phyloP scores from a whole-genome alignment of 1,139 yeast species.

The Candida sp. region DNA sequence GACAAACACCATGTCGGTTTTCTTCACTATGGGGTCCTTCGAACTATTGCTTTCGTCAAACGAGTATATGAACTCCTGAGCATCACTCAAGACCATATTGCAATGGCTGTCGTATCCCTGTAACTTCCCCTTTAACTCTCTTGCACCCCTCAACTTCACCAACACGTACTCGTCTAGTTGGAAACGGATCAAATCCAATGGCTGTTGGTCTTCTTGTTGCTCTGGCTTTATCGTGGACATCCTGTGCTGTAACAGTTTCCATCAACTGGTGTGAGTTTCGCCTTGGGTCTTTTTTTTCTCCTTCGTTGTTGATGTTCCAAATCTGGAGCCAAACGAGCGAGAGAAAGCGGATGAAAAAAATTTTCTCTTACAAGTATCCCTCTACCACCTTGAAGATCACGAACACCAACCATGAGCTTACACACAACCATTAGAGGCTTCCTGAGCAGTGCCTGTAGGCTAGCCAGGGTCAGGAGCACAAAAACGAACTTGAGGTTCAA shows the following conservation, averaged over 20 bases:
- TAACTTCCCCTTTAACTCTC: constrained; percentile 88
- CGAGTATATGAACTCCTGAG: constrained; percentile 78
- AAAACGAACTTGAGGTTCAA: constrained; percentile 6
- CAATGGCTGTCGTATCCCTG: constrained; percentile 98
- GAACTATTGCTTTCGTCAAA: constrained; percentile 43
- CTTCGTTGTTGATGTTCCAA: neutral
- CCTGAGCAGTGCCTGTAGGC: constrained; percentile 17
- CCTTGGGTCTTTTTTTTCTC: neutral
- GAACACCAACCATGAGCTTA: constrained; percentile 10
- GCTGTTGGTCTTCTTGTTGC: constrained; percentile 51
- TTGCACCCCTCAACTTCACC: constrained; percentile 94
- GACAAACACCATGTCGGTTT: constrained; percentile 89
- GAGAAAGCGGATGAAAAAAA: neutral
- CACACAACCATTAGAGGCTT: constrained; percentile 19
- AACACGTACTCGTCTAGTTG: constrained; percentile 87
- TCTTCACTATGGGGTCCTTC: constrained; percentile 50
- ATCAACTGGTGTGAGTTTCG: neutral
- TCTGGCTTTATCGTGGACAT: constrained; percentile 43
- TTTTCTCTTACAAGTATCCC: neutral
- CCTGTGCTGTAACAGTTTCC: neutral
- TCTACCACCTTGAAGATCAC: neutral
- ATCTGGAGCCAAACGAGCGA: neutral
- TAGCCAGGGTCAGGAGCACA: constrained; percentile 6
- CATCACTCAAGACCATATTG: constrained; percentile 94
- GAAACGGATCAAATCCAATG: constrained; percentile 86